Evolutionary conservation across 2,329 filamentous ascomycete genomes (phyloP).

Genomic region (Amylocarpus encephaloides): DNA sequence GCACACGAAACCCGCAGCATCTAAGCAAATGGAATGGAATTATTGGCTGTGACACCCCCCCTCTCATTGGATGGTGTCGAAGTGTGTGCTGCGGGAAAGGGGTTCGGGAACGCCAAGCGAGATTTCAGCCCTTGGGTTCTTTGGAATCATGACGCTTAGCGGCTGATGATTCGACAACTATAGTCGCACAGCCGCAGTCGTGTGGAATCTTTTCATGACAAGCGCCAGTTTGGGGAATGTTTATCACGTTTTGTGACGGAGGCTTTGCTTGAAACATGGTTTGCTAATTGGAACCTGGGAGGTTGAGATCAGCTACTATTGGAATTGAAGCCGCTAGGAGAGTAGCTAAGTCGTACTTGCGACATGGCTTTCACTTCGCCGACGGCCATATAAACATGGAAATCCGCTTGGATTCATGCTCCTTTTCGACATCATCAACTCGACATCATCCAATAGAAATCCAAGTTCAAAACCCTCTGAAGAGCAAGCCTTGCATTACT

Average conservation of each 20-base stretch:
- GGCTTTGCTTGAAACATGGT: neutral
- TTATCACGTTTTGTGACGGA: neutral
- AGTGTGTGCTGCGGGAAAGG: neutral
- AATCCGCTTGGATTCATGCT: neutral
- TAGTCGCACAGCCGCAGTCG: neutral
- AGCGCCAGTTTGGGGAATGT: neutral
- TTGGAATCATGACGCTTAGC: constrained; percentile 5
- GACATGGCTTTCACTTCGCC: neutral
- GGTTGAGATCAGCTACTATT: neutral
- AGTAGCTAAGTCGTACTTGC: neutral
- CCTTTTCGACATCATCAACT: neutral
- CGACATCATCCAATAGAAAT: neutral
- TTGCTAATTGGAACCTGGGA: neutral
- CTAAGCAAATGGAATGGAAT: too few relatives aligned
- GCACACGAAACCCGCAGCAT: neutral
- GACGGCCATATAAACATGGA: neutral
- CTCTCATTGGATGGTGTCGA: too few relatives aligned
- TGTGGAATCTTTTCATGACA: constrained; percentile 1
- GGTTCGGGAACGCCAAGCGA: neutral
- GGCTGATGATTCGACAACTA: neutral
- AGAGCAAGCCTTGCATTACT: neutral
- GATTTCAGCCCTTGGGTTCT: neutral
- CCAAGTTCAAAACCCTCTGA: neutral
- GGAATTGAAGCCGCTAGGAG: neutral
- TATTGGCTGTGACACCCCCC: too few relatives aligned